Evolutionary conservation across 495 filamentous ascomycete genomes (phyloP).

Genomic region (Talaromyces adpressus): DNA sequence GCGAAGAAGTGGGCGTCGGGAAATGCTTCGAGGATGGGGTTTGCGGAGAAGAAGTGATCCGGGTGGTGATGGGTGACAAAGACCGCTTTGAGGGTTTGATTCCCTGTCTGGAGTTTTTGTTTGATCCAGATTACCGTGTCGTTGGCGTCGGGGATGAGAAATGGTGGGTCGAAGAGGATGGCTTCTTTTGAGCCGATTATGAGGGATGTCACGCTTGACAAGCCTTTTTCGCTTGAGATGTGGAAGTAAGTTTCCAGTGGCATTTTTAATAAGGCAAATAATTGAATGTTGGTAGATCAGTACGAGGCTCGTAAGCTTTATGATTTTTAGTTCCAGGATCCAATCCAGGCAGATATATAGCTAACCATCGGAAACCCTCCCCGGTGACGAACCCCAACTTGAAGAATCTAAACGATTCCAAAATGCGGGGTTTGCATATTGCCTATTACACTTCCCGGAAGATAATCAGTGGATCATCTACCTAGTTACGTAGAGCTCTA

Average conservation of each 20-base stretch:
- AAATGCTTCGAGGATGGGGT: conserved; percentile 23
- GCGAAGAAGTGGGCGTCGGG: conserved; percentile 18
- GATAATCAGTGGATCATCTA: neutral
- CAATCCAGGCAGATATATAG: too few species aligned
- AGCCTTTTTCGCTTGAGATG: conserved; percentile 13
- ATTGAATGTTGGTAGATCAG: neutral
- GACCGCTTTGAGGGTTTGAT: conserved; percentile 16
- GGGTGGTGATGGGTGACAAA: conserved; percentile 29
- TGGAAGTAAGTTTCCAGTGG: conserved; percentile 15
- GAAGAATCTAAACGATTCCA: too few species aligned
- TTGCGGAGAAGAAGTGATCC: conserved; percentile 26
- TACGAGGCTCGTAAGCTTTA: too few species aligned
- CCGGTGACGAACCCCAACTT: too few species aligned
- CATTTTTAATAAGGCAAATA: neutral
- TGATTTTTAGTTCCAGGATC: too few species aligned
- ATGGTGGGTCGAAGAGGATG: conserved; percentile 14
- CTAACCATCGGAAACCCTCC: too few species aligned
- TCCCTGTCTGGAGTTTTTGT: conserved; percentile 2
- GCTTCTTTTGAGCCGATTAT: conserved; percentile 7
- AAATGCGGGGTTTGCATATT: too few species aligned
- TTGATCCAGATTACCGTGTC: conserved; percentile 16
- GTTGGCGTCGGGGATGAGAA: conserved; percentile 18
- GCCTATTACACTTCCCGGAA: neutral
- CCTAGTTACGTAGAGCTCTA: neutral
- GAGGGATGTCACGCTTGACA: conserved; percentile 16